A percentile compares a stretch with the other conserved stretches of the same genome.
These are phyloP conservation scores for Rugonectria rugulosa DNA, from an alignment of 2,329 filamentous ascomycete genomes.

Conservation along the genomic window DNA sequence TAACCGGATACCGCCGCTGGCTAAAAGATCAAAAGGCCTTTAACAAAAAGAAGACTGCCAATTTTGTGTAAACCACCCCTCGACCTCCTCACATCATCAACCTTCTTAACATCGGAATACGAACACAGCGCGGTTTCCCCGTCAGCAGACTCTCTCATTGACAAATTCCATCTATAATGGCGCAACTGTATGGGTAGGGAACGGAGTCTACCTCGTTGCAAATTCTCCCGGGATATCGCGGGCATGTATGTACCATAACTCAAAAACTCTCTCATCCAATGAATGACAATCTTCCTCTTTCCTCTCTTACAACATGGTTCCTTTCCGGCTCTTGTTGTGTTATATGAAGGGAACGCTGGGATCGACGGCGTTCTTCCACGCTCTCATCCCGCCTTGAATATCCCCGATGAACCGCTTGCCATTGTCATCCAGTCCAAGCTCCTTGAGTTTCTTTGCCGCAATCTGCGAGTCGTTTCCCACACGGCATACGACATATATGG, in stretches of 20 bases:
- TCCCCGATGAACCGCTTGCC: constrained; percentile 71
- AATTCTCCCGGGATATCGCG: constrained; percentile 24
- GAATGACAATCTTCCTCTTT: constrained; percentile 17
- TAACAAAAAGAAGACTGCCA: constrained; percentile 88
- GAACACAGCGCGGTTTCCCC: constrained; percentile 10
- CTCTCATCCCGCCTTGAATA: constrained; percentile 73
- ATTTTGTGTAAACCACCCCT: constrained; percentile 58
- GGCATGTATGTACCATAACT: constrained; percentile 39
- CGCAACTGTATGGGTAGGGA: constrained; percentile 28
- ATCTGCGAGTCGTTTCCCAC: constrained; percentile 82
- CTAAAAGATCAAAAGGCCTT: constrained; percentile 97
- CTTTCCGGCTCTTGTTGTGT: constrained; percentile 27
- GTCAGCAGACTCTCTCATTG: constrained; percentile 12
- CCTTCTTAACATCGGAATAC: not conserved
- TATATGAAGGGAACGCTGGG: constrained; percentile 60
- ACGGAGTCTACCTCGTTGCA: constrained; percentile 23
- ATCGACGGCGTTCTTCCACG: constrained; percentile 77
- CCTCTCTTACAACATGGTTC: not conserved
- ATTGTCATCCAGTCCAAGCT: constrained; percentile 60
- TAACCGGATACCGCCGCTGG: constrained; percentile 91
- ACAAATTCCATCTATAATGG: constrained; percentile 31
- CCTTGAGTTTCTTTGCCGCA: constrained; percentile 70
- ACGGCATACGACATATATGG: constrained; percentile 77
- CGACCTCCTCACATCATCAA: not conserved
- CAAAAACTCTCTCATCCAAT: constrained; percentile 38